Conservation (phyloP, 2,329 filamentous ascomycete genomes). For the Colletotrichum horii region DNA sequence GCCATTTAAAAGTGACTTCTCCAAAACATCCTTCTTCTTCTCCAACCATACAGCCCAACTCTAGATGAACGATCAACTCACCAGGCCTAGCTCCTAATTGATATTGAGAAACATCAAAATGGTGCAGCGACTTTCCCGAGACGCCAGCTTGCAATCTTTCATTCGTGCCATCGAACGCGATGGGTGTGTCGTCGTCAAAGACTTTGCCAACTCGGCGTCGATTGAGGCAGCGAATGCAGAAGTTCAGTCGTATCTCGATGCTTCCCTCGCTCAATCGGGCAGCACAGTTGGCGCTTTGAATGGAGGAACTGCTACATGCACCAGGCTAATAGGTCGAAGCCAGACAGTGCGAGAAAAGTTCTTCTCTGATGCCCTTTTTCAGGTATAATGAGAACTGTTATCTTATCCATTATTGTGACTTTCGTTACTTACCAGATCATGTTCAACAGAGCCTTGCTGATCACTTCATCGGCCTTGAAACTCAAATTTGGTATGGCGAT, state of each 20-base stretch:
- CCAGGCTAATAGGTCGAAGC: slow-evolving; percentile 36
- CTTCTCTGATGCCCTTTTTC: slow-evolving; percentile 36
- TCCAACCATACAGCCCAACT: neutral
- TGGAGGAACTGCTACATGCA: slow-evolving; percentile 40
- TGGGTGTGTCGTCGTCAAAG: neutral
- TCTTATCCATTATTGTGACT: neutral
- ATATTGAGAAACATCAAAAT: neutral
- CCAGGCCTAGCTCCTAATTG: neutral
- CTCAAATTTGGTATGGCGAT: slow-evolving; percentile 36
- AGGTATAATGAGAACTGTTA: slow-evolving; percentile 1
- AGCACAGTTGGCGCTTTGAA: slow-evolving; percentile 30
- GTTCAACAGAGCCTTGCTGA: slow-evolving; percentile 24
- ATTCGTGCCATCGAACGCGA: neutral
- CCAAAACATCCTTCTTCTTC: neutral
- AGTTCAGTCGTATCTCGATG: slow-evolving; percentile 13
- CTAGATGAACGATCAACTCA: neutral
- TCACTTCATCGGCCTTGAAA: slow-evolving; percentile 39
- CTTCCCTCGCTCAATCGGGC: slow-evolving; percentile 4
- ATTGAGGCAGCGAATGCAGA: neutral
- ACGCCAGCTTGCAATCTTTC: neutral
- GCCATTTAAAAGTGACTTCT: neutral
- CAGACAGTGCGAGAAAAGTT: slow-evolving; percentile 39
- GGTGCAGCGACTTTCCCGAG: neutral
- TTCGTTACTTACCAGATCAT: neutral
- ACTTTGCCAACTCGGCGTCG: neutral